Conservation (phyloP, 352 stramenopile genomes). For the Globisporangium megalacanthum region DNA sequence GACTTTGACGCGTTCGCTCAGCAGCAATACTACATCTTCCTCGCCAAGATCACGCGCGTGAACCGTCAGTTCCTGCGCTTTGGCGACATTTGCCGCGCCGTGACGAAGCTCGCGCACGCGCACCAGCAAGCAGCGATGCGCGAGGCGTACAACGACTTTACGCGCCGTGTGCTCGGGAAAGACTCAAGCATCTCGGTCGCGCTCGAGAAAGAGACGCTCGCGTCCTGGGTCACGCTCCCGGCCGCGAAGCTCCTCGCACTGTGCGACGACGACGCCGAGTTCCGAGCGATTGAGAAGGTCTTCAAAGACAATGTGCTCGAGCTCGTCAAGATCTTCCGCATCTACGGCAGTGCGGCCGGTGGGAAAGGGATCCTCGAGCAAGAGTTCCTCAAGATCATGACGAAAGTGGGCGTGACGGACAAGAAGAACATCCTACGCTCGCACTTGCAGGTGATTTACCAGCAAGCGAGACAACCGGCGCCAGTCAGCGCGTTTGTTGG, state of each 20-base stretch:
- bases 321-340: slow-evolving; percentile 76
- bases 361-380: slow-evolving; percentile 73
- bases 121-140: slow-evolving; percentile 42
- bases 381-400: slow-evolving; percentile 83
- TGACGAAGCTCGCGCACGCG: slow-evolving; percentile 43
- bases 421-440: slow-evolving; percentile 80
- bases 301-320: slow-evolving; percentile 75
- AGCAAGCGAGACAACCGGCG: slow-evolving; percentile 39
- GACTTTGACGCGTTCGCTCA: slow-evolving; percentile 62
- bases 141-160: slow-evolving; percentile 67
- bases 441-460: slow-evolving; percentile 68
- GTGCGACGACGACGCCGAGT: slow-evolving; percentile 60
- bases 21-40: slow-evolving; percentile 71
- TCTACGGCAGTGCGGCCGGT: slow-evolving; percentile 57
- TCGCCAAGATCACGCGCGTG: slow-evolving; percentile 59
- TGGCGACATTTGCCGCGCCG: slow-evolving; percentile 40
- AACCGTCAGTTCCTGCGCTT: slow-evolving; percentile 59
- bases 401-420: slow-evolving; percentile 62
- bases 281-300: slow-evolving; percentile 51
- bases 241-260: slow-evolving; percentile 39
- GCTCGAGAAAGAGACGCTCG: slow-evolving; percentile 65
- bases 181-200: slow-evolving; percentile 67
- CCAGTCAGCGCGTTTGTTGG: background rate
- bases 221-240: slow-evolving; percentile 47
- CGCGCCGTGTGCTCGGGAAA: slow-evolving; percentile 51